Evolutionary conservation across 176 grass and related monocot species (phyloP).

Genomic region (Hordeum marinum): DNA sequence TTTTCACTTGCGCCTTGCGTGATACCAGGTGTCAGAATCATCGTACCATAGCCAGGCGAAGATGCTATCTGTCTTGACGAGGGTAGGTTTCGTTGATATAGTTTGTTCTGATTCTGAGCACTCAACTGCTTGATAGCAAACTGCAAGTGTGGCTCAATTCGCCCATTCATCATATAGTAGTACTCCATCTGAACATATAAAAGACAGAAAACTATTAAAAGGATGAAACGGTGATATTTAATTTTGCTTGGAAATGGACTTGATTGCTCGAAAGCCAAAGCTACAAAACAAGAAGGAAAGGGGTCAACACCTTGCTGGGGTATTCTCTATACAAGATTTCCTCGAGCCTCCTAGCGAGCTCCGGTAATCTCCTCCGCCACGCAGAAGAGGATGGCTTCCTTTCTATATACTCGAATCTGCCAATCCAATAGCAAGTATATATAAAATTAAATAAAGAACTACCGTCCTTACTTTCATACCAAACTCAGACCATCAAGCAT

Average conservation of each 20-base stretch:
- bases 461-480: not conserved
- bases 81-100: slow-evolving; percentile 35
- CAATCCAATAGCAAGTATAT: not conserved
- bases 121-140: slow-evolving; percentile 41
- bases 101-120: slow-evolving; percentile 13
- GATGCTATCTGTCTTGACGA: slow-evolving; percentile 40
- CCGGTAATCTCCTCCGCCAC: slow-evolving; percentile 27
- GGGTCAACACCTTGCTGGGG: slow-evolving; percentile 39
- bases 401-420: slow-evolving; percentile 30
- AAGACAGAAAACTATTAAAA: slow-evolving; percentile 22
- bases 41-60: slow-evolving; percentile 53
- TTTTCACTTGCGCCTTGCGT: slow-evolving; percentile 42
- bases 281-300: not conserved
- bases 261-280: slow-evolving; percentile 6
- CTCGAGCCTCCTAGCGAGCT: slow-evolving; percentile 33
- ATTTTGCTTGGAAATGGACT: not conserved
- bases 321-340: slow-evolving; percentile 48
- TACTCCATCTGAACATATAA: slow-evolving; percentile 63
- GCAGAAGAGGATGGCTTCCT: not conserved
- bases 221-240: slow-evolving; percentile 13
- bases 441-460: not conserved
- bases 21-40: slow-evolving; percentile 81
- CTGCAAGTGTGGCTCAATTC: slow-evolving; percentile 9
- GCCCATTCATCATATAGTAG: slow-evolving; percentile 39
- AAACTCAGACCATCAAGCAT: not conserved